Conservation (phyloP, 441 rosid genomes). For the Gossypium laxum region DNA sequence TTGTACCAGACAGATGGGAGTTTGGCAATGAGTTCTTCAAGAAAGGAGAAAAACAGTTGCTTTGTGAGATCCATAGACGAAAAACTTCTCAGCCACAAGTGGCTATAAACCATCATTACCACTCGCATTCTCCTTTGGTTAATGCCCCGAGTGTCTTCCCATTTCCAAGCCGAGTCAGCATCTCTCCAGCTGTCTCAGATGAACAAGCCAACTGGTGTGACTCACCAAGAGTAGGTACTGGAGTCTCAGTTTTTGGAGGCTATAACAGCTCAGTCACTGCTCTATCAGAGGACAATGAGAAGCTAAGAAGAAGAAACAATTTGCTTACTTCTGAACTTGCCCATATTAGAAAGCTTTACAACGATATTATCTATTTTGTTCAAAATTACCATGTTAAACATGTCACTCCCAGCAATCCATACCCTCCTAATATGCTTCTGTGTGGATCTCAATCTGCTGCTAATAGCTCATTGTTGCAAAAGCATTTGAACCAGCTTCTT, state of each 20-base stretch:
- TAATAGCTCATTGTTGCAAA: conserved; percentile 22
- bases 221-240: conserved; percentile 37
- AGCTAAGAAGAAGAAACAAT: conserved; percentile 61
- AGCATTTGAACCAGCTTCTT: conserved; percentile 36
- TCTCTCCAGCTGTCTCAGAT: conserved; percentile 46
- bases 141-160: conserved; percentile 46
- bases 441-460: conserved; percentile 26
- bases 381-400: conserved; percentile 78
- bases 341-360: conserved; percentile 83
- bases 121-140: conserved; percentile 37
- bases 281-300: conserved; percentile 69
- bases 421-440: conserved; percentile 36
- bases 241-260: conserved; percentile 8
- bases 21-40: conserved; percentile 84
- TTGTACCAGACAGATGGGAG: conserved; percentile 96
- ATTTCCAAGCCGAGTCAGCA: conserved; percentile 35
- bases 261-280: conserved; percentile 38
- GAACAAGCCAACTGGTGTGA: conserved; percentile 61
- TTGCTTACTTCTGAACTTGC: conserved; percentile 74
- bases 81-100: conserved; percentile 61
- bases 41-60: conserved; percentile 77
- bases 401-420: conserved; percentile 54
- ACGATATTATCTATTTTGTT: conserved; percentile 80
- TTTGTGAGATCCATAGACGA: conserved; percentile 81
- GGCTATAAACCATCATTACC: conserved; percentile 36